A percentile compares a stretch with the other conserved stretches of the same genome.
phyloP scores from a whole-genome alignment of 2,329 filamentous ascomycete genomes.

The Penicillium concentricum region DNA sequence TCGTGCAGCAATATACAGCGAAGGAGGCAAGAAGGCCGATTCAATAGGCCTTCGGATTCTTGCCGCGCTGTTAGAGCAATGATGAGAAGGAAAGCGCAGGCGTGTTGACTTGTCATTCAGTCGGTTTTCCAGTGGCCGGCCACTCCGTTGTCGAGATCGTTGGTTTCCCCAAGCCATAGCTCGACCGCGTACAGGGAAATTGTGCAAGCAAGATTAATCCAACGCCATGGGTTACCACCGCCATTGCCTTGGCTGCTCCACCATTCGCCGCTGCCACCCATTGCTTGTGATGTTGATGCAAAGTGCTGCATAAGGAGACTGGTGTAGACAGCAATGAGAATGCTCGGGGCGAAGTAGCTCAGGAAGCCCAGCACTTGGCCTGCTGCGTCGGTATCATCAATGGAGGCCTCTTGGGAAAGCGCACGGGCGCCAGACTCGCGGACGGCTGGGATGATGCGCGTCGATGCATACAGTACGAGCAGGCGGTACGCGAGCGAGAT shows the following conservation, averaged over 20 bases:
- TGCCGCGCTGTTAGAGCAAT: background rate
- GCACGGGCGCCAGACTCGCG: conserved; percentile 80
- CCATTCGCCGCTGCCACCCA: conserved; percentile 66
- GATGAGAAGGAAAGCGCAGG: background rate
- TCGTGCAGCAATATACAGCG: background rate
- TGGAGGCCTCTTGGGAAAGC: conserved; percentile 76
- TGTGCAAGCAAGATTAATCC: conserved; percentile 86
- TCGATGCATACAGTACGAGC: conserved; percentile 92
- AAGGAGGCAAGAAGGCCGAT: background rate
- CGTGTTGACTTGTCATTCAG: conserved; percentile 49
- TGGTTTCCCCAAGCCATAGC: conserved; percentile 72
- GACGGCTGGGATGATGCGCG: conserved; percentile 91
- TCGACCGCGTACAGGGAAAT: conserved; percentile 90
- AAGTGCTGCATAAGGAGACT: conserved; percentile 95
- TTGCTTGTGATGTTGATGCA: conserved; percentile 62
- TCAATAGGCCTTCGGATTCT: background rate
- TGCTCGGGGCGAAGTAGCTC: conserved; percentile 91
- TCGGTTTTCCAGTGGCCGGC: conserved; percentile 92
- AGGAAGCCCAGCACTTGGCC: conserved; percentile 77
- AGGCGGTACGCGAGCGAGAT: conserved; percentile 92
- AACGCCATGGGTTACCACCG: conserved; percentile 85
- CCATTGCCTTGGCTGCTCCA: conserved; percentile 84
- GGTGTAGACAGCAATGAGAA: conserved; percentile 94
- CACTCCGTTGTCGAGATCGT: conserved; percentile 69
- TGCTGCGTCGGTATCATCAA: conserved; percentile 82